Base-by-base conservation (phyloP, 768 basidiomycete genomes). In the Mycena latifolia region DNA sequence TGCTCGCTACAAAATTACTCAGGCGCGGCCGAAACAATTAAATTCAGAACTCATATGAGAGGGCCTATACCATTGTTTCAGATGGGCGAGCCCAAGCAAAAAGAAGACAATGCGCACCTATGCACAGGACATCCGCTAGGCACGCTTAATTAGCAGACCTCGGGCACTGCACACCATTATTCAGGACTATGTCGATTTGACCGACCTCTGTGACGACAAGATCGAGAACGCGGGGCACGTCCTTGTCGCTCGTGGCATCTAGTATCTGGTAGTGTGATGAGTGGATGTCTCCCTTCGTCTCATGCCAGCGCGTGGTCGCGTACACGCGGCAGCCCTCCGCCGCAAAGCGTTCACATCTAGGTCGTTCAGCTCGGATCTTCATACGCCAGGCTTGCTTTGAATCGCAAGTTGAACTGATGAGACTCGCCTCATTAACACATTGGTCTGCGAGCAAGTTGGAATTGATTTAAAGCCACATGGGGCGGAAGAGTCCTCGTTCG, bases 181-280 rank as follows among this genome's bases (percentile, higher is more conserved):
- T 94, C 47, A 94, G 90, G 2, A 94, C 76, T 0, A 94, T 78
- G 65, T 94, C 92, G 37, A 94, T 88, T 61, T 74, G 82, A 0
- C 91, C 92, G 52, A 88, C 84, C 28, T 79, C 80, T 0, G 80
- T 77, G 12, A 88, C 76, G 65, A 94, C 83, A 2, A 82, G 75
- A 28, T 84, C 71, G 14, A 93, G 78, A 0, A 82, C 86, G 10
- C 72, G 72, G 27, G 82, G 73, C 8, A 91, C 85, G 18, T 85
- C 80, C 39, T 87, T 87, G 25, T 90, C 88, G 56, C 77, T 84
- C 3, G 83, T 89, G 17, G 94, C 89, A 70, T 94, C 93, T 24
- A 94, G 75, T 0, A 76, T 76, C 20, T 86, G 74, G n/a, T 52
- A 77, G 84, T 54, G 84, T 80, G 39, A 91, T 83, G 8, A 75